Percentiles rank a stretch among this genome's conserved stretches.
These are phyloP conservation scores for Kodamaea leandrae DNA, from an alignment of 805 yeast species.

Conservation along the genomic window DNA sequence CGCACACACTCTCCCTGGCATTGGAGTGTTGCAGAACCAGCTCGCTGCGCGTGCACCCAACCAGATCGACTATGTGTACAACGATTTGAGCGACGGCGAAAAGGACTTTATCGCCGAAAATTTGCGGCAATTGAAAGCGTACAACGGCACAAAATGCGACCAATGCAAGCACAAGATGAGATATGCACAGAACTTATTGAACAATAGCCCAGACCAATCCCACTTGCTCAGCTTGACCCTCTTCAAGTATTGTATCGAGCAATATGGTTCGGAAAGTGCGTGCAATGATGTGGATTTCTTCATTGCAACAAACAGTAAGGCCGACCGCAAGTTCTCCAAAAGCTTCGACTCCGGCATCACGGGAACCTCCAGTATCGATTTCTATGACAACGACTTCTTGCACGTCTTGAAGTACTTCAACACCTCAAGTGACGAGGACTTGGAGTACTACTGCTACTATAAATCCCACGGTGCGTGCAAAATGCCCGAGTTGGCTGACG, in stretches of 20 bases:
- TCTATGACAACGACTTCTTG: slow-evolving; percentile 39
- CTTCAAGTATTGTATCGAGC: slow-evolving; percentile 33
- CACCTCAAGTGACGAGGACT: slow-evolving; percentile 34
- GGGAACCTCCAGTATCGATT: slow-evolving; percentile 28
- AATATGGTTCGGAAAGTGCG: slow-evolving; percentile 27
- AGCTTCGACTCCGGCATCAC: slow-evolving; percentile 23
- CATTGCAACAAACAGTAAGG: slow-evolving; percentile 28
- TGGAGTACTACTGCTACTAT: slow-evolving; percentile 55
- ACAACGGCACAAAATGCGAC: slow-evolving; percentile 37
- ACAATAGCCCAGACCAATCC: slow-evolving; percentile 29
- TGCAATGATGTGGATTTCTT: slow-evolving; percentile 40
- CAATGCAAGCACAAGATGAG: slow-evolving; percentile 35
- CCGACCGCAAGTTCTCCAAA: slow-evolving; percentile 8
- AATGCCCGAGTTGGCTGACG: slow-evolving; percentile 51
- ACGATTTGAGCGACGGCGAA: slow-evolving; percentile 23
- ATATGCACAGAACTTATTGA: slow-evolving; percentile 27
- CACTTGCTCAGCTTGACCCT: slow-evolving; percentile 36
- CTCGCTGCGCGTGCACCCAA: slow-evolving; percentile 19
- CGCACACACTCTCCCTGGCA: slow-evolving; percentile 25
- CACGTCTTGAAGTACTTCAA: slow-evolving; percentile 37
- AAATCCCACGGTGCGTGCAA: slow-evolving; percentile 42
- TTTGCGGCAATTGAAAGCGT: slow-evolving; percentile 25
- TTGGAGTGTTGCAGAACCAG: slow-evolving; percentile 24
- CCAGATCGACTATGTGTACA: slow-evolving; percentile 26
- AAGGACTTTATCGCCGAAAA: slow-evolving; percentile 29